Percentiles rank a stretch among this genome's conserved stretches.
Conservation (phyloP, 192 early-diverging fungal species). For the Backusella macrospora region DNA sequence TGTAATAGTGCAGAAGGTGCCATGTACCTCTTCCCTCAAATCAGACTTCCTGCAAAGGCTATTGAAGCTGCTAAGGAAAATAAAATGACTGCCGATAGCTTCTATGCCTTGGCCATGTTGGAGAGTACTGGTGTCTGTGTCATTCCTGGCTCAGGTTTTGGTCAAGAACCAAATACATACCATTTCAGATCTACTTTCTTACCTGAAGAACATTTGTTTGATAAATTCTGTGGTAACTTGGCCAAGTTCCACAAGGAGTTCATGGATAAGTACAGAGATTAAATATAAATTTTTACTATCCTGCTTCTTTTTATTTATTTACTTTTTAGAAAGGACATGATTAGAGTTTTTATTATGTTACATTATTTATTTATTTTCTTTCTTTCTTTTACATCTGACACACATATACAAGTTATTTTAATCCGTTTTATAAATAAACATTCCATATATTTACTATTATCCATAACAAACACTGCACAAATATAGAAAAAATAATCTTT, state of each 20-base stretch:
- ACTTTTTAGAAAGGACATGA: neutral
- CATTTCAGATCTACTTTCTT: conserved; percentile 98
- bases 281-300: conserved; percentile 15
- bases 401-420: neutral
- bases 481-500: neutral
- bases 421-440: neutral
- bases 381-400: neutral
- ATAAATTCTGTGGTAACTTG: conserved; percentile 79
- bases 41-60: conserved; percentile 75
- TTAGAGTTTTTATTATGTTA: neutral
- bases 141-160: conserved; percentile 92
- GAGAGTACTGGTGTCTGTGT: conserved; percentile 96
- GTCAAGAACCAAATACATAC: conserved; percentile 85
- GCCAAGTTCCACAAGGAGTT: conserved; percentile 82
- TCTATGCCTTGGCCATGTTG: conserved; percentile 92
- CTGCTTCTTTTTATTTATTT: neutral
- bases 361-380: neutral
- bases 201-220: conserved; percentile 92
- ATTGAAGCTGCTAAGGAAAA: conserved; percentile 73
- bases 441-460: neutral
- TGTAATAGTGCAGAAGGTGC: conserved; percentile 92
- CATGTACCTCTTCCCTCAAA: conserved; percentile 95
- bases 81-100: conserved; percentile 80
- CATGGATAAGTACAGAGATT: conserved; percentile 70
- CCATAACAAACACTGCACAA: neutral